phyloP scores from a whole-genome alignment of 2,329 filamentous ascomycete genomes.

The Hypoxylon sp. region DNA sequence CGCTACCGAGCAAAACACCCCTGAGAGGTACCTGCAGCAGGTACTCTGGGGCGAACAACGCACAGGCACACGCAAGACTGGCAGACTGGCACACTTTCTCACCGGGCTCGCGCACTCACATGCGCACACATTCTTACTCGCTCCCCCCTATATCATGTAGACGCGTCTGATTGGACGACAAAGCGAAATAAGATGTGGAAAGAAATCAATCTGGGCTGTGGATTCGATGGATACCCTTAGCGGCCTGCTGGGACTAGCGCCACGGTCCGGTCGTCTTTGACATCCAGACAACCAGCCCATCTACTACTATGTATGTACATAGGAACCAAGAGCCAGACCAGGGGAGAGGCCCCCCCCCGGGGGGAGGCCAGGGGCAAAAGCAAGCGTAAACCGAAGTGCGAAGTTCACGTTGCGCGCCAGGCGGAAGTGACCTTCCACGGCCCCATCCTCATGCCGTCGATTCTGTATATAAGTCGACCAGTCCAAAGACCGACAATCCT shows the following conservation, averaged over 20 bases:
- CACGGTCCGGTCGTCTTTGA: slow-evolving; percentile 26
- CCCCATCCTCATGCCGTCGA: slow-evolving; percentile 33
- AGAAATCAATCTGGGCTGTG: slow-evolving; percentile 32
- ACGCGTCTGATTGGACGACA: slow-evolving; percentile 34
- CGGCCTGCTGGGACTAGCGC: slow-evolving; percentile 20
- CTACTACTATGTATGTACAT: no score
- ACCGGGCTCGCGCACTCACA: no score
- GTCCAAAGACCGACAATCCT: slow-evolving; percentile 50
- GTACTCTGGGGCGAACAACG: slow-evolving; percentile 15
- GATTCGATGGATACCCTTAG: slow-evolving; percentile 24
- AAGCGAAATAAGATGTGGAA: slow-evolving; percentile 42
- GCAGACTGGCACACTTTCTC: no score
- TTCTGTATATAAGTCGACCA: slow-evolving; percentile 58
- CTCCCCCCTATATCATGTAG: slow-evolving; percentile 4
- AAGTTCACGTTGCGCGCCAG: slow-evolving; percentile 32
- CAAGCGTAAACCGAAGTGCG: slow-evolving; percentile 16
- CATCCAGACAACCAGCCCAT: neutral
- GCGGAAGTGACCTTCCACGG: slow-evolving; percentile 33
- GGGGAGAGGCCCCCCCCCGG: no score
- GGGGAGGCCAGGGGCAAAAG: neutral
- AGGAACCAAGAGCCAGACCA: no score
- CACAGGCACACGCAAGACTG: no score
- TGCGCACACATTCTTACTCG: neutral
- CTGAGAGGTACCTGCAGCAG: no score
- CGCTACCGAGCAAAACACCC: slow-evolving; percentile 16